These are phyloP conservation scores for Pythium dissotocum DNA, from an alignment of 352 stramenopile species.

Conservation along the genomic window DNA sequence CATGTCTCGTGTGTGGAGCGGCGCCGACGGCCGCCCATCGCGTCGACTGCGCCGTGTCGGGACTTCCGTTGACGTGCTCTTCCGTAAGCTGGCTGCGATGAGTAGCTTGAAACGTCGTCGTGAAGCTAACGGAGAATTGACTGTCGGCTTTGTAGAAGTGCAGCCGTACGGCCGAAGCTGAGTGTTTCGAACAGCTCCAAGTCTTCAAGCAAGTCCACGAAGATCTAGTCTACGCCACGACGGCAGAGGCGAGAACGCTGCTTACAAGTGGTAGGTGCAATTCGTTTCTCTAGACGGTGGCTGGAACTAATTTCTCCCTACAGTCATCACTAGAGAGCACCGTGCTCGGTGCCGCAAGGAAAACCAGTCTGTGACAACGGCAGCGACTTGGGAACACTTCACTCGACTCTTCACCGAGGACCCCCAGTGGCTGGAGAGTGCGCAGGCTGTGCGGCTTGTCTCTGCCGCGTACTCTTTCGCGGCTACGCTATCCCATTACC, in stretches of 20 bases:
- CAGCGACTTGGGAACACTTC: constrained; percentile 42
- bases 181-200: constrained; percentile 31
- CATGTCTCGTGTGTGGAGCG: constrained; percentile 51
- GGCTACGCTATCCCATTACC: constrained; percentile 46
- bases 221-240: constrained; percentile 41
- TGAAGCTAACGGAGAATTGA: background rate
- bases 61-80: constrained; percentile 55
- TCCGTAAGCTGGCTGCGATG: constrained; percentile 17
- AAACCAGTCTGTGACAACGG: background rate
- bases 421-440: constrained; percentile 35
- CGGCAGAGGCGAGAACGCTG: constrained; percentile 37
- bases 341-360: background rate
- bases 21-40: constrained; percentile 17
- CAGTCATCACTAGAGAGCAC: constrained; percentile 9
- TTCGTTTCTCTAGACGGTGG: background rate
- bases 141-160: constrained; percentile 6
- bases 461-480: constrained; percentile 75
- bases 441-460: constrained; percentile 42
- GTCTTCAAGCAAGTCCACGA: constrained; percentile 47
- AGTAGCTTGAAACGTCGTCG: background rate
- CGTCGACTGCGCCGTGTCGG: constrained; percentile 35
- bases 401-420: constrained; percentile 41
- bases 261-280: constrained; percentile 43
- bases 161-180: background rate
- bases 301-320: background rate